phyloP scores from a whole-genome alignment of 2,329 filamentous ascomycete genomes.

The Microdochium trichocladiopsis region DNA sequence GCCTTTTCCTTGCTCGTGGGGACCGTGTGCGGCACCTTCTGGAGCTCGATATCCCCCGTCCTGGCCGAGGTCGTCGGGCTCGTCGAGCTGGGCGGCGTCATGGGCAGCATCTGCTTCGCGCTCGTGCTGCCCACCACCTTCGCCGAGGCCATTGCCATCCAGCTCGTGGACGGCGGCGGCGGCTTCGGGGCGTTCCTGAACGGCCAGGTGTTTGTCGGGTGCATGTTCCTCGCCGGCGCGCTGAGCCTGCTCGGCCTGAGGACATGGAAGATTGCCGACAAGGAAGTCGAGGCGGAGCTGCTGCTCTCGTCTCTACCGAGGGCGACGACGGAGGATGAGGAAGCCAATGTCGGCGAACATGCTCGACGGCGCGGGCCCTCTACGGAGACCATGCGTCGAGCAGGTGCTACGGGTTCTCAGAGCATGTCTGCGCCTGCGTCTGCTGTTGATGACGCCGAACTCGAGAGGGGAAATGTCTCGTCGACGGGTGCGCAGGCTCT shows the following conservation, averaged over 20 bases:
- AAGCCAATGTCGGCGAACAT: too few species aligned
- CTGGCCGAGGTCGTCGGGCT: constrained; percentile 55
- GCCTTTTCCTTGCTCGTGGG: constrained; percentile 54
- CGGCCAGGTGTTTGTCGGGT: constrained; percentile 52
- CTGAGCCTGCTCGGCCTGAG: constrained; percentile 44
- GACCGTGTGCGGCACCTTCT: constrained; percentile 53
- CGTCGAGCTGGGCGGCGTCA: constrained; percentile 44
- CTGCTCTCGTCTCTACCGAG: too few species aligned
- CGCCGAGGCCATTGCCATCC: constrained; percentile 41
- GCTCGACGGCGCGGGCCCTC: too few species aligned
- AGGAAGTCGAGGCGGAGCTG: background rate
- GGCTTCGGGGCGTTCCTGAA: constrained; percentile 38
- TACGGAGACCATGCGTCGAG: too few species aligned
- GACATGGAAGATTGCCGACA: constrained; percentile 46
- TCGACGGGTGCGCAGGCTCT: too few species aligned
- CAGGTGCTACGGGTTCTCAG: too few species aligned
- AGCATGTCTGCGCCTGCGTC: too few species aligned
- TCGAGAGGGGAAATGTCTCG: too few species aligned
- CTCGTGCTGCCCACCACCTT: constrained; percentile 49
- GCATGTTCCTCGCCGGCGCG: constrained; percentile 54
- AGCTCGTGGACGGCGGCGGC: constrained; percentile 36
- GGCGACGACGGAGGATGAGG: too few species aligned
- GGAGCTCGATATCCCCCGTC: constrained; percentile 49
- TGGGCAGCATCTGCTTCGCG: constrained; percentile 52
- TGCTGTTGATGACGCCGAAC: too few species aligned